Evolutionary conservation across 768 basidiomycete genomes (phyloP).

Genomic region (Naematelia encephala): DNA sequence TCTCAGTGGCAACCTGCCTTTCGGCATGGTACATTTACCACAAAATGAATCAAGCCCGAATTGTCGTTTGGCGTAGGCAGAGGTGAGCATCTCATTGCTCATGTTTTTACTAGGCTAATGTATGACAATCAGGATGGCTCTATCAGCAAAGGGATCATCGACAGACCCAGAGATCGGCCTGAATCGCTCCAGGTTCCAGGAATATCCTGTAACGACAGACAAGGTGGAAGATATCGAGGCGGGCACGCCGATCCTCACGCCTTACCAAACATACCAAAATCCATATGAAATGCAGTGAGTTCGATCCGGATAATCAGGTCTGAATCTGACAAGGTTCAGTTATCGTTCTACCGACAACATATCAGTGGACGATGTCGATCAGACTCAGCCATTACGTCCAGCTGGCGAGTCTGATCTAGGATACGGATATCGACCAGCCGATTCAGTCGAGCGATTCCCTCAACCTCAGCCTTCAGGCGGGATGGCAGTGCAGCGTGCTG

Average conservation of each 20-base stretch:
- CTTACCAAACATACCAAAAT: slow-evolving; percentile 24
- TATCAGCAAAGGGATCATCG: slow-evolving; percentile 28
- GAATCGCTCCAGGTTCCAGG: slow-evolving; percentile 15
- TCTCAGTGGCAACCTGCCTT: slow-evolving; percentile 36
- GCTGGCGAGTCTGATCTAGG: slow-evolving; percentile 21
- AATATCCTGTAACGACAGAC: slow-evolving; percentile 7
- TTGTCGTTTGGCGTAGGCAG: slow-evolving; percentile 42
- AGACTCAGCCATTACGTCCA: background rate
- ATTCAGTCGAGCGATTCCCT: slow-evolving; percentile 12
- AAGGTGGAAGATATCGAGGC: slow-evolving; percentile 25
- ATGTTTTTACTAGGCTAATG: background rate
- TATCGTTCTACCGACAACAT: slow-evolving; percentile 25
- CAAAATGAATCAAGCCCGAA: slow-evolving; percentile 45
- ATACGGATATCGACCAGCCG: slow-evolving; percentile 17
- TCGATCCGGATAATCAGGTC: background rate
- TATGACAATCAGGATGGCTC: slow-evolving; percentile 19
- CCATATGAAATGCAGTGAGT: slow-evolving; percentile 40
- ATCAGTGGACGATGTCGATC: slow-evolving; percentile 34
- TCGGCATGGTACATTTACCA: slow-evolving; percentile 62
- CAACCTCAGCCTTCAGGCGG: slow-evolving; percentile 7
- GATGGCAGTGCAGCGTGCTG: background rate
- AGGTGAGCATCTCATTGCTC: slow-evolving; percentile 30
- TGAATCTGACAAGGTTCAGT: slow-evolving; percentile 9
- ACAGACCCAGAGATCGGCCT: slow-evolving; percentile 11
- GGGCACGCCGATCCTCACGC: slow-evolving; percentile 22